Percentiles rank a stretch among this genome's conserved stretches.
phyloP scores from a whole-genome alignment of 2,329 filamentous ascomycete species.

The Cladosporium cucumerinum region DNA sequence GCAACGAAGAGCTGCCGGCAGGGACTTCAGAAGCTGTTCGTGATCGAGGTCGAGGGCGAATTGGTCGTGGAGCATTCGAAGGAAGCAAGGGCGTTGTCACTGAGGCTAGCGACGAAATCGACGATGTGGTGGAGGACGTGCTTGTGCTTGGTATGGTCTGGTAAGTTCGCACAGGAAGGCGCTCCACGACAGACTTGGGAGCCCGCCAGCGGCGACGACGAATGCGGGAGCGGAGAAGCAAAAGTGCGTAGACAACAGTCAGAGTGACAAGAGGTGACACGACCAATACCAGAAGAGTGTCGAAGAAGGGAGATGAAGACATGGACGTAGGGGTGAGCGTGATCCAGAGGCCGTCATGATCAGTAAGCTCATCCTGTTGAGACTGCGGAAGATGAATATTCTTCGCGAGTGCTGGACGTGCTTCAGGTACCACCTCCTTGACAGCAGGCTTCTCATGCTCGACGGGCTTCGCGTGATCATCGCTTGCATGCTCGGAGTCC shows the following conservation, averaged over 20 bases:
- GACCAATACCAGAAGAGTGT: constrained; percentile 93
- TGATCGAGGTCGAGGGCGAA: constrained; percentile 58
- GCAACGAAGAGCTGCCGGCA: constrained; percentile 32
- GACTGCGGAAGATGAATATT: constrained; percentile 12
- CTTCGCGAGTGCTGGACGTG: constrained; percentile 11
- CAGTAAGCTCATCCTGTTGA: constrained; percentile 14
- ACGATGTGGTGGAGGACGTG: constrained; percentile 47
- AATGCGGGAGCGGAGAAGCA: constrained; percentile 84
- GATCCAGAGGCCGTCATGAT: constrained; percentile 85
- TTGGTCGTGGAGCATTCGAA: constrained; percentile 34
- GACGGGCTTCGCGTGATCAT: not conserved
- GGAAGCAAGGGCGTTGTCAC: constrained; percentile 77
- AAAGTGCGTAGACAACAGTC: constrained; percentile 84
- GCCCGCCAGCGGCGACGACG: constrained; percentile 88
- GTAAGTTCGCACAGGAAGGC: constrained; percentile 91
- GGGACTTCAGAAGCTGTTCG: constrained; percentile 61
- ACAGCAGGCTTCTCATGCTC: not conserved
- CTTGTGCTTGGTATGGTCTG: constrained; percentile 71
- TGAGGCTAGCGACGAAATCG: constrained; percentile 25
- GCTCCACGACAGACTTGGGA: constrained; percentile 94
- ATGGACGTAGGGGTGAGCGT: constrained; percentile 85
- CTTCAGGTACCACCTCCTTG: not conserved
- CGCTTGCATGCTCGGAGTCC: not conserved
- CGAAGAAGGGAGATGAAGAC: constrained; percentile 89
- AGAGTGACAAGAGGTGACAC: constrained; percentile 89